Evolutionary conservation across 495 filamentous ascomycete genomes (phyloP), one percentile per base, ranked within the genome.

Genomic region (Xylaria scruposa): DNA sequence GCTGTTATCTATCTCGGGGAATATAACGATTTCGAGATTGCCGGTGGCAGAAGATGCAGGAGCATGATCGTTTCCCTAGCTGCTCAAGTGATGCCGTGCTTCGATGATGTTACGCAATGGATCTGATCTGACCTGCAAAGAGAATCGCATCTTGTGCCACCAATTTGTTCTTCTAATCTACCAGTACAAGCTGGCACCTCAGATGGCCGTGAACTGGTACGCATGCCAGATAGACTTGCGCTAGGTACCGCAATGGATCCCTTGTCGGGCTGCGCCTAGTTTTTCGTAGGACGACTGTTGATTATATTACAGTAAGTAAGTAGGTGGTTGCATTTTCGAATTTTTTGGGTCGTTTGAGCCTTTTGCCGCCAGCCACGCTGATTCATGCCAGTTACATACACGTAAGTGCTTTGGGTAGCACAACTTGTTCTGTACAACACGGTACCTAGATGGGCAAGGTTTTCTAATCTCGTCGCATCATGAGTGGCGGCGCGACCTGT

Each of bases 131-230:
- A 33, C 46, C 13, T 66, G 63, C 63, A 51, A 66, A 49, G 61
- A 64, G 5, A 64, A 44, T 64, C 40, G 26, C 8, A 64, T 64
- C 24, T 47, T 64, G 61, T 64, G 15, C 21, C 26, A 64, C 61
- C 42, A 2, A 2, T 17, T 26, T 56, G 6, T 26, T 31, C 13
- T 31, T 12, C 26, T 17, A 4, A 24, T 29, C 51, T 54, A 2
- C 24, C 24, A 54, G 51, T 24, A 6, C 19, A 49, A 31, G 29
- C 29, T 31, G 29, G 29, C 29, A 31, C 29, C 29, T 31, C 29
- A 31, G 29, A 31, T 31, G 29, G 29, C 3, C 29, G 3, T 31
- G 29, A 3, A 31, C 29, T 31, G 29, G 29, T 31, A 31, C 29
- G 29, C 3, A 31, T 31, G 29, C 29, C 3, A 31, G 29, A 31